These are phyloP conservation scores for Moricandia arvensis DNA, from an alignment of 345 rosid species.

Conservation along the genomic window DNA sequence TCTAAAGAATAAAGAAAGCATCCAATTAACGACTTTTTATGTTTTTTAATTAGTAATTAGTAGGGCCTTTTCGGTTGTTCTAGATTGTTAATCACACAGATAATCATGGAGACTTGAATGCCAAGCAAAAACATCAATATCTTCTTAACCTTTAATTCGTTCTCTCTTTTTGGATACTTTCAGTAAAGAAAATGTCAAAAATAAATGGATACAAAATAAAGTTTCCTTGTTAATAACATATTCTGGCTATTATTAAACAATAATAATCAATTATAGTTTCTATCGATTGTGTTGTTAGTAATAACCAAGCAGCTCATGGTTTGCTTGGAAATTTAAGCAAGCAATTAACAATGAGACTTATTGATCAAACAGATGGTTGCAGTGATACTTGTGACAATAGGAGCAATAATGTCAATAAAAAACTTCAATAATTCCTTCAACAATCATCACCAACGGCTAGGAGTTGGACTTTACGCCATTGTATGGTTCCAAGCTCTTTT, in stretches of 20 bases:
- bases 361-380: slow-evolving; percentile 48
- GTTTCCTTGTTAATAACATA: neutral
- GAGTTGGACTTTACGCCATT: slow-evolving; percentile 57
- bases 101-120: slow-evolving; percentile 37
- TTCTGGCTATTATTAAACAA: neutral
- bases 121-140: slow-evolving; percentile 21
- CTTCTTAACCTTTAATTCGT: neutral
- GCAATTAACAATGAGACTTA: slow-evolving; percentile 6
- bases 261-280: neutral
- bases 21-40: slow-evolving; percentile 21
- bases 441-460: slow-evolving; percentile 76
- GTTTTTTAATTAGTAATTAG: slow-evolving; percentile 15
- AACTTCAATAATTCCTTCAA: slow-evolving; percentile 75
- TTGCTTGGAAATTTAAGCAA: slow-evolving; percentile 8
- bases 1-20: slow-evolving; percentile 25
- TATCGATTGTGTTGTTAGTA: too few species aligned
- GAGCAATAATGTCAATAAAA: slow-evolving; percentile 67
- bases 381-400: slow-evolving; percentile 58
- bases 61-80: slow-evolving; percentile 29
- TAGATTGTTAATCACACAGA: slow-evolving; percentile 32
- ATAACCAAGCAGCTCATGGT: slow-evolving; percentile 1
- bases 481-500: slow-evolving; percentile 74
- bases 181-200: neutral
- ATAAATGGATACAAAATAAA: neutral
- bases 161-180: neutral